Base-by-base conservation (phyloP, 495 filamentous ascomycete species). In the Xylona heveae region DNA sequence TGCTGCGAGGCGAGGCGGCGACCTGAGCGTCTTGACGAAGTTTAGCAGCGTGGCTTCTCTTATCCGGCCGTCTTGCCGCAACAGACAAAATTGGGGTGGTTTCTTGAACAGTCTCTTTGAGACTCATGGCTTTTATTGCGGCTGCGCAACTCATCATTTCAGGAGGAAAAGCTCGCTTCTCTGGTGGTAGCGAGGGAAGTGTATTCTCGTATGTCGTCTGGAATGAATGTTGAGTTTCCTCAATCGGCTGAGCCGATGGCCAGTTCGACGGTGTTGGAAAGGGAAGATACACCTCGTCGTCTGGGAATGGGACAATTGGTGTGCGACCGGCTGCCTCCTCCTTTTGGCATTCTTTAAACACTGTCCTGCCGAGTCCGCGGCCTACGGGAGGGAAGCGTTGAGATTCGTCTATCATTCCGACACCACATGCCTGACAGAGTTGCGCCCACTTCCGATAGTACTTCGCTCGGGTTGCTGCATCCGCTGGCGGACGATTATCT, bases 241-340 rank as follows among this genome's bases (percentile, higher is more conserved):
- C 33, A 7, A 46, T 43, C 37, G 49, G 38, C 43, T 50, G 57
- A 19, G 28, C 13, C 9, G 8, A 15, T 10, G 4, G 9, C 31
- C n/a, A 33, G 24, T 9, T 10, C 12, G 19, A 10, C 9, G 31
- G 9, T 6, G 10, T 10, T 1, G 62, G 53, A 28, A 62, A 68
- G 8, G 61, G 64, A 19, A 59, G 51, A 45, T 84, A 84, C 7
- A 84, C 71, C 34, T 71, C 61, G 23, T 71, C 69, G 27, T 64
- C 60, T 0, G 68, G 64, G 18, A 84, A 50, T 3, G 78, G 78
- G 27, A 84, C 69, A 3, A 65, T 47, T 2, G 77, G 78, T 6
- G 69, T 74, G 20, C 76, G 53, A 6, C 72, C 71, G 28, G 66
- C 65, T 23, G 71, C 62, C 43, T 82, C 74, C 49, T 84, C 78